Base-by-base conservation (phyloP, 176 grass and related monocot genomes). In the Aegilops speltoides region DNA sequence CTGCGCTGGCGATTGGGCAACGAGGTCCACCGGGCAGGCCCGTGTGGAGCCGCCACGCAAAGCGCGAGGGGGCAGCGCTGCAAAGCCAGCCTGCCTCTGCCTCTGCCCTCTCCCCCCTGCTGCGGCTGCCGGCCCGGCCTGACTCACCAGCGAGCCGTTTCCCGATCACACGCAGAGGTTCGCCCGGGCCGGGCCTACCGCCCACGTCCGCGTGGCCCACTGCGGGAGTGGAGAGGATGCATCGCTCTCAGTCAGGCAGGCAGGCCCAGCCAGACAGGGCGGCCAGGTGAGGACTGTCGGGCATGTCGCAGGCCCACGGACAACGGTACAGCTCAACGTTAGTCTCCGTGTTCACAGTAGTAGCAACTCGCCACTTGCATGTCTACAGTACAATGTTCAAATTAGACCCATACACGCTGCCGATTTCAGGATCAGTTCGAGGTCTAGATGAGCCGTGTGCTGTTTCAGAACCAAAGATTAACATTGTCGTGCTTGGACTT, bases 91-190 rank as follows among this genome's bases (percentile, higher is more conserved):
- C 40, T 46, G 14, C 40, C 43, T 16, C 79, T 76, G 71, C 32
- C 41, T 60, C 64, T 2, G 4, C n/a, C n/a, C n/a, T n/a, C n/a
- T n/a, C 10, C 60, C 13, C 45, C 14, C 75, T 20, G 70, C 33
- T 31, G 68, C 69, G 17, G 54, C 74, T 19, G 54, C 65, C 65
- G 3, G 70, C 68, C 68, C 59, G 83, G 57, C 57, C 15, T 25
- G 59, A 8, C 70, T 81, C 88, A 79, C 82, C 79, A 90, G 88
- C 84, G 37, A 78, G 79, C 79, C 88, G 79, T 86, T 86, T 86
- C 8, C 29, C 12, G 3, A 12, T 8, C 28, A 64, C 48, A 46
- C 43, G 43, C 43, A 46, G 43, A 67, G 70, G 34, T 22, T 63
- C 63, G 71, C 36, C 83, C 71, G 83, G 46, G 14, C 15, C 5